Evolutionary conservation across 116 monocot species (phyloP), one percentile per base, ranked within the genome.

Genomic region (Iris pallida): DNA sequence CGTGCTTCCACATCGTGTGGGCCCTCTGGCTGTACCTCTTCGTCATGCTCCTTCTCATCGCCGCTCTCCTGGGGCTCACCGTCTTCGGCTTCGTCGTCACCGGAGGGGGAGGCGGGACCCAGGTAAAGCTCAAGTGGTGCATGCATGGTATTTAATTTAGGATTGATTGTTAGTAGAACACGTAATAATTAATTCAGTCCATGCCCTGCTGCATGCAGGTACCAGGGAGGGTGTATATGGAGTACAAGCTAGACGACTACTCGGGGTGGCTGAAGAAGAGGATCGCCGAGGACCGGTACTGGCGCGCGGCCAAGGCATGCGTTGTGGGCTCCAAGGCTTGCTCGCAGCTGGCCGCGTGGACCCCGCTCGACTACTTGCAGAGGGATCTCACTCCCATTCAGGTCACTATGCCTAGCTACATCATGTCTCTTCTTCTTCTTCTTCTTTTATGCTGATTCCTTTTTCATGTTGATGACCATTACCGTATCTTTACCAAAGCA

Each of bases 21-120:
- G 90, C 82, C 8, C 79, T 94, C 45, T 94, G 94, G 87, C 73
- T 87, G 59, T 94, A 94, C 85, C 90, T 94, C 63, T 46, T 81
- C 41, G 71, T 74, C 77, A 85, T 87, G 87, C 63, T 90, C 66
- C 61, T 88, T 49, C 90, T 94, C 65, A 90, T 94, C 57, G 65
- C 58, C 2, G 75, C 73, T 4, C 82, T 90, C 16, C 85, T 88
- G 16, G 66, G 81, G 49, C 63, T 86, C 59, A 77, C 86, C 16
- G 71, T 66, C 42, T 89, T 92, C 60, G 92, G 89, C 0, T 86
- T 92, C 71, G 89, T 74, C 13, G 89, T 92, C 59, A 86, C 89
- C 8, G 76, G 75, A 20, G 71, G 72, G 10, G 89, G 89, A 7
- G 92, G 89, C 2, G 92, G 86, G 5, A 58, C 52, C 0, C 54